A percentile compares a stretch with the other conserved stretches of the same genome.
Conservation (phyloP, 208 protist species). For the Herpetomonas tarakana region DNA sequence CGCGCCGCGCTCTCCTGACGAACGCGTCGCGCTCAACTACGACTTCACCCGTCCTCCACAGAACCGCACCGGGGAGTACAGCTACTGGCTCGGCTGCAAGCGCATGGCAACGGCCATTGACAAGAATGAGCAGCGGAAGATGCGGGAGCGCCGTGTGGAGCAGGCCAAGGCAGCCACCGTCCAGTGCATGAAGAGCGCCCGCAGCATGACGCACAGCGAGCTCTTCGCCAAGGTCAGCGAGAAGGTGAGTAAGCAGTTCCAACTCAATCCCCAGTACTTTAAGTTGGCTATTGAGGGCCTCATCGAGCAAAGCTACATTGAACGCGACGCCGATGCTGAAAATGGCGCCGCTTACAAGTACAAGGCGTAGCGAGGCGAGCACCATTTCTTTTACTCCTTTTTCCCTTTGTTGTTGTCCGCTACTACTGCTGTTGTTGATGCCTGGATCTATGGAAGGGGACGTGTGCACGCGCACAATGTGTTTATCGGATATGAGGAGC, state of each 20-base stretch:
- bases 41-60: slow-evolving; percentile 13
- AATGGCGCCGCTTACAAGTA: slow-evolving; percentile 6
- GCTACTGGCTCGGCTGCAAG: slow-evolving; percentile 20
- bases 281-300: slow-evolving; percentile 52
- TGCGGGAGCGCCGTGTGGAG: slow-evolving; percentile 11
- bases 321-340: slow-evolving; percentile 18
- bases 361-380: slow-evolving; percentile 7
- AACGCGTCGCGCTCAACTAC: slow-evolving; percentile 37
- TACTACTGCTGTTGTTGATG: slow-evolving; percentile 3
- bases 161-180: slow-evolving; percentile 33
- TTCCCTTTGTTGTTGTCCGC: not conserved
- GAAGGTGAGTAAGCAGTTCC: slow-evolving; percentile 22
- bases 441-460: not conserved
- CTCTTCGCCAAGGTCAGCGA: slow-evolving; percentile 30
- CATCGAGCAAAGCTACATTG: slow-evolving; percentile 51
- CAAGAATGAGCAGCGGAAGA: slow-evolving; percentile 13
- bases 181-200: slow-evolving; percentile 38
- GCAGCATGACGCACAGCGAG: slow-evolving; percentile 28
- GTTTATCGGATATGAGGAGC: too few relatives aligned
- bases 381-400: slow-evolving; percentile 9
- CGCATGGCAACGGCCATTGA: slow-evolving; percentile 8
- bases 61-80: slow-evolving; percentile 21
- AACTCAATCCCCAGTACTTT: slow-evolving; percentile 28
- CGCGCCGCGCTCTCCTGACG: not conserved
- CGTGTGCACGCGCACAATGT: not conserved